Conservation (phyloP, 164 flowering plant species). For the Saururus chinensis region DNA sequence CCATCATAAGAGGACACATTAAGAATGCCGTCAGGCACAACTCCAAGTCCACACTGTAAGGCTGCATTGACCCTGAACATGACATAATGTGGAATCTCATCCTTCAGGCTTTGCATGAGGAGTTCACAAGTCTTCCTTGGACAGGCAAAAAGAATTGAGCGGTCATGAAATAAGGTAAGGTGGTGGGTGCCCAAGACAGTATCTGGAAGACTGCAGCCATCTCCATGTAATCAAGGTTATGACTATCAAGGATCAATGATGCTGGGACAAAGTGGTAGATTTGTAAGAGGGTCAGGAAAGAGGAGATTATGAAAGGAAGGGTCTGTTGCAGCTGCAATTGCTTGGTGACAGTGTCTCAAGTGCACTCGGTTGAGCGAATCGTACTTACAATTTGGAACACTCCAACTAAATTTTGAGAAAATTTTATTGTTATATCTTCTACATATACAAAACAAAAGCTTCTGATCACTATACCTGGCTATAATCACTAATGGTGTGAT, state of each 20-base stretch:
- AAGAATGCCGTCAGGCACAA: neutral
- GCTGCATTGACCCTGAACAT: slow-evolving; percentile 1
- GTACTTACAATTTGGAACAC: slow-evolving; percentile 11
- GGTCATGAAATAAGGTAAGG: slow-evolving; percentile 25
- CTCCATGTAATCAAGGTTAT: neutral
- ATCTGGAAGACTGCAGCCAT: neutral
- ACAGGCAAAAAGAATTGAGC: neutral
- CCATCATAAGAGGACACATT: neutral
- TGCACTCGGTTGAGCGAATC: slow-evolving; percentile 37
- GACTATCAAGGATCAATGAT: neutral
- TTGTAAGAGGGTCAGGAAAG: slow-evolving; percentile 12
- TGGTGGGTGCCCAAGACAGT: slow-evolving; percentile 5
- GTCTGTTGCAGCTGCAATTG: slow-evolving; percentile 22
- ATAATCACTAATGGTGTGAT: too few species aligned
- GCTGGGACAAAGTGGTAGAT: neutral
- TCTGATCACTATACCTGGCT: too few species aligned
- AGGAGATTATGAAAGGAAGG: slow-evolving; percentile 15
- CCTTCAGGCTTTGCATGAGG: neutral
- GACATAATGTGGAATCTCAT: neutral
- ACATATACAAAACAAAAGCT: too few species aligned
- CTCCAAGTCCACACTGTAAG: neutral
- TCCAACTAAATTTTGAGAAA: neutral
- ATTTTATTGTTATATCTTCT: neutral
- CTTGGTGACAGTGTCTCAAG: slow-evolving; percentile 33
- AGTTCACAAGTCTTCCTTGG: slow-evolving; percentile 1